Percentiles rank a stretch among this genome's conserved stretches.
Evolutionary conservation across 768 basidiomycete genomes (phyloP).

Genomic region (Trametes meyenii): DNA sequence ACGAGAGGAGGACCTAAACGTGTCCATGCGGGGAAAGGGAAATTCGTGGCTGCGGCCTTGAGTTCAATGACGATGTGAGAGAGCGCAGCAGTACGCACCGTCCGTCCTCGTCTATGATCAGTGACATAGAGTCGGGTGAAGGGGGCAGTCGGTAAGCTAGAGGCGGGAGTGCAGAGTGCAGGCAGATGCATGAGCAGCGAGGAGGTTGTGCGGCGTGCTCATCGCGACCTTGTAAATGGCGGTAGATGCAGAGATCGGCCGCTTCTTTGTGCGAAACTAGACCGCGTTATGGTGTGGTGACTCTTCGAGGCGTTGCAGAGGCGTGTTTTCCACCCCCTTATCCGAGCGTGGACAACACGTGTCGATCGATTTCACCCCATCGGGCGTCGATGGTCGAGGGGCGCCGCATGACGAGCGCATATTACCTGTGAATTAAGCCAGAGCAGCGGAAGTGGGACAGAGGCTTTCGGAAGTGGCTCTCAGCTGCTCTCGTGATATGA

Average conservation of each 20-base stretch:
- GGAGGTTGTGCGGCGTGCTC: conserved; percentile 16
- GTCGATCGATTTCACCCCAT: conserved; percentile 19
- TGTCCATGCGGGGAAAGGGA: conserved; percentile 27
- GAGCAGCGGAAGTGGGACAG: conserved; percentile 1
- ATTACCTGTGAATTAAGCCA: neutral
- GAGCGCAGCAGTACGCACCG: conserved; percentile 18
- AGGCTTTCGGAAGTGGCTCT: neutral
- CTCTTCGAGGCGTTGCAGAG: conserved; percentile 24
- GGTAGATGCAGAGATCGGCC: conserved; percentile 13
- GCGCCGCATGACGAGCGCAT: conserved; percentile 3
- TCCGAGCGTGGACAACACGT: conserved; percentile 26
- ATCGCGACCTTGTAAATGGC: conserved; percentile 21
- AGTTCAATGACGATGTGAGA: neutral
- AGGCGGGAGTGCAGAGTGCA: conserved; percentile 5
- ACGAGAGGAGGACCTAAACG: conserved; percentile 21
- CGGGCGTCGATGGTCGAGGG: neutral
- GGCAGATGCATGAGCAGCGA: conserved; percentile 12
- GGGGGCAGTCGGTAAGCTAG: conserved; percentile 11
- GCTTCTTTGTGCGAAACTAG: conserved; percentile 22
- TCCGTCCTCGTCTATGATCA: conserved; percentile 20
- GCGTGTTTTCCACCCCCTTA: conserved; percentile 21
- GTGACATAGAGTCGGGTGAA: conserved; percentile 14
- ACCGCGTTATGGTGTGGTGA: conserved; percentile 16
- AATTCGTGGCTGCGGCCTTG: conserved; percentile 21
- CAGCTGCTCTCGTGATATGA: neutral